Evolutionary conservation across 179 eudicot genomes (phyloP), one percentile per base, ranked within the genome.

Genomic region (Camellia oleifera): DNA sequence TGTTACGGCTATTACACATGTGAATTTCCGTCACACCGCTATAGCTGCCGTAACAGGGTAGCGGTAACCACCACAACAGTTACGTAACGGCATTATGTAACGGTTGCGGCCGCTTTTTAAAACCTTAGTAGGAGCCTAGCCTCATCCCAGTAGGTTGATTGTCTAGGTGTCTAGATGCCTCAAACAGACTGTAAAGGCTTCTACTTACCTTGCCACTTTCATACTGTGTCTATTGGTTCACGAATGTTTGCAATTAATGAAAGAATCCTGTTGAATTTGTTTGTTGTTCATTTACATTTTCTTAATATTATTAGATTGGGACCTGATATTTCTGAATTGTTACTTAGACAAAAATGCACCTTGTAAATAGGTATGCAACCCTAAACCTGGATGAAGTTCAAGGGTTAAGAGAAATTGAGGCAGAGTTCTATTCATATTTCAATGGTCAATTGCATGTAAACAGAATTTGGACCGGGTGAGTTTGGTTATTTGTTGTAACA

Each of bases 391-490:
- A 81, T 81, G 86, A 82, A 61, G 89, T 89, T 79, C 89, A 86
- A 66, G 91, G 88, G 46, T 78, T 91, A 77, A 84, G 85, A 81
- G 92, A 89, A 81, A 83, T 83, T 74, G 84, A 87, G 74, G 85
- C 88, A 7, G 87, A 87, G 53, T 82, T 88, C 18, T 86, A 80
- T 79, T 91, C 93, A 48, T 91, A 82, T 79, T 91, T 91, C 81
- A 81, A 88, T 81, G 95, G 93, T 50, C 93, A 85, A 78, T 75
- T 87, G 80, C 91, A 87, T 67, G 81, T 57, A 61, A 91, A 91
- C 84, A 90, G 86, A 83, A 78, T 90, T 69, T 90, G 92, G 95
- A 88, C 90, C 56, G 92, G 95, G 95, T 90, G 84, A 87, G 90
- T 83, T 74, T 52, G 52, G 14, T 23, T 63, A 4, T 62, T 54